Conservation (phyloP, 176 grass and related monocot genomes). For the Eremochloa ophiuroides region DNA sequence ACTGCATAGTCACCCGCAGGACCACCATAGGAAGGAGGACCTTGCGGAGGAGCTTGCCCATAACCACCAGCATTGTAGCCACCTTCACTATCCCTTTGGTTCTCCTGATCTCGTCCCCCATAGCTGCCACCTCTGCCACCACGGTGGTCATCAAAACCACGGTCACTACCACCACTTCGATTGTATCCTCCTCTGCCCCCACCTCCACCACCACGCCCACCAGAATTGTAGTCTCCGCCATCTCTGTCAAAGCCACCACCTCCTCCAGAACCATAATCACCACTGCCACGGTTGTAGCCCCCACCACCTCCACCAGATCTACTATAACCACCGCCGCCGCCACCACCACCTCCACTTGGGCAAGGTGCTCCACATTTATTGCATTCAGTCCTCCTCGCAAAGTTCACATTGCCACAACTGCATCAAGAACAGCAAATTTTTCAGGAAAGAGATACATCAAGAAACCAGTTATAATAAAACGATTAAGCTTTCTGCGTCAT, state of each 20-base stretch:
- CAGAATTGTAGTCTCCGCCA: constrained; percentile 39
- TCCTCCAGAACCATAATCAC: constrained; percentile 44
- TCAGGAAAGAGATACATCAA: constrained; percentile 2
- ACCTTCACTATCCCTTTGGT: constrained; percentile 41
- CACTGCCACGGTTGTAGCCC: constrained; percentile 51
- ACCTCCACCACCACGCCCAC: constrained; percentile 39
- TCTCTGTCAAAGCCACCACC: constrained; percentile 53
- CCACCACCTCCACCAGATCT: constrained; percentile 55
- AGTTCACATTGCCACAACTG: constrained; percentile 97
- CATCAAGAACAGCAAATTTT: constrained; percentile 4
- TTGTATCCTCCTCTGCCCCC: constrained; percentile 43
- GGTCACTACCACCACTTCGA: constrained; percentile 40
- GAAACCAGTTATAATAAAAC: background rate
- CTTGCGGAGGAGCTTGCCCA: constrained; percentile 56
- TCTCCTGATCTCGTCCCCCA: constrained; percentile 55
- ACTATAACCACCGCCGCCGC: constrained; percentile 45
- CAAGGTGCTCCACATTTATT: constrained; percentile 78
- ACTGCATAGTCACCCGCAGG: constrained; percentile 45
- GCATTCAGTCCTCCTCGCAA: constrained; percentile 92
- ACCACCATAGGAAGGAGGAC: constrained; percentile 59
- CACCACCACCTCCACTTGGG: constrained; percentile 48
- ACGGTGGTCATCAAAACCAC: constrained; percentile 51
- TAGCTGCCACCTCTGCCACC: constrained; percentile 55
- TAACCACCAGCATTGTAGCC: constrained; percentile 48
- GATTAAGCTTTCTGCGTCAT: background rate